phyloP scores from a whole-genome alignment of 106 monocot genomes.

The Apostasia ramifera region DNA sequence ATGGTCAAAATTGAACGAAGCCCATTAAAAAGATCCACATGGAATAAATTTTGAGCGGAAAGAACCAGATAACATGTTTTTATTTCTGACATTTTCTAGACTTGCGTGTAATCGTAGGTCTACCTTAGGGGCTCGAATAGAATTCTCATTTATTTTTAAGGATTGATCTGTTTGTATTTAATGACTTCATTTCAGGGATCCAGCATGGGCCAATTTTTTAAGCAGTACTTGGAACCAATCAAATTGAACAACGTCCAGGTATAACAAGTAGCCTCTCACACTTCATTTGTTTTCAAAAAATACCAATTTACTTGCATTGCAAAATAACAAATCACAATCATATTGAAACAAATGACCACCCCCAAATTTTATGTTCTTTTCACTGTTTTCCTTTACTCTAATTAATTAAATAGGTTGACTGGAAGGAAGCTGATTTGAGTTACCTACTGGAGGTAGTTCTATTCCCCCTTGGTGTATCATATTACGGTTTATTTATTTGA shows the following conservation, averaged over 20 bases:
- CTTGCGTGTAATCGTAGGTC: no score
- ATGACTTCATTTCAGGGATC: conserved; percentile 59
- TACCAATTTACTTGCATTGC: no score
- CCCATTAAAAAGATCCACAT: no score
- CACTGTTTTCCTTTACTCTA: not conserved
- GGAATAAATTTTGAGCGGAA: no score
- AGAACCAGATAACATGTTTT: no score
- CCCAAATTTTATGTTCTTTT: not conserved
- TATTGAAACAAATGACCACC: no score
- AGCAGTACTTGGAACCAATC: conserved; percentile 76
- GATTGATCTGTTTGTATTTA: not conserved
- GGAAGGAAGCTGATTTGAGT: conserved; percentile 75
- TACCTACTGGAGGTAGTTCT: conserved; percentile 68
- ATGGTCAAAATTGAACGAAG: no score
- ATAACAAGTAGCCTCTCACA: not conserved
- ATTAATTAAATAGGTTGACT: conserved; percentile 47
- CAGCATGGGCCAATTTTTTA: conserved; percentile 93
- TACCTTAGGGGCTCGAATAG: no score
- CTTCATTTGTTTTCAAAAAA: no score
- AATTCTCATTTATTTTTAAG: not conserved
- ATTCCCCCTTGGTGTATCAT: not conserved
- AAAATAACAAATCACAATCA: no score
- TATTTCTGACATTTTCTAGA: no score
- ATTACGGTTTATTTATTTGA: not conserved
- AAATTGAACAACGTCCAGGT: conserved; percentile 82